Evolutionary conservation across 2,329 filamentous ascomycete genomes (phyloP), one percentile per base, ranked within the genome.

Genomic region (Sclerotinia spermophila): DNA sequence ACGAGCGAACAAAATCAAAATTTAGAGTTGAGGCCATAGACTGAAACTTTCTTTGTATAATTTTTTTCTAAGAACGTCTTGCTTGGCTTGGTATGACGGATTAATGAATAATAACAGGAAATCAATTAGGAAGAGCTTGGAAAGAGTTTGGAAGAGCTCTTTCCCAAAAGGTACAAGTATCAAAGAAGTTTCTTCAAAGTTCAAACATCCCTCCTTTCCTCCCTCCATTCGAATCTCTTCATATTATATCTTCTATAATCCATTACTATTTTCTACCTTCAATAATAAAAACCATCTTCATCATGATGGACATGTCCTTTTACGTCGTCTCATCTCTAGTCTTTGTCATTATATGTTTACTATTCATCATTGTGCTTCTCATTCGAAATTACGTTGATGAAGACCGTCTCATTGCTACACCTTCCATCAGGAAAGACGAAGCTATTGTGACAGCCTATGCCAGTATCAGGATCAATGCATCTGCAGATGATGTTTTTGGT

Each of bases 401-500:
- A 24, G 59, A 71, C 24, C 44, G 40, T n/a, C 27, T 73, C 44
- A 58, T 66, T 30, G 60, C 48, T 58, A 76, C 73, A 21, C 73
- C 73, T 15, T 61, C 15, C n/a, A 74, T 76, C 30, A 44, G 66
- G 1, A 59, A 55, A 33, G 59, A 67, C 24, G 71, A 72, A 21
- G 75, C 70, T 2, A 45, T 75, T 8, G 33, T 75, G 4, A 74
- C 72, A 24, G 64, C 72, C 17, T 71, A 69, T 62, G 73, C 70
- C 15, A 75, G 71, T 2, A 68, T 60, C n/a, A 73, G 56, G 40
- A 75, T 76, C 58, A 73, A 69, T 44, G 73, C 69, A 17, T 68
- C 69, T 45, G 71, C 66, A 19, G 74, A 76, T 44, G 73, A 76
- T 19, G 75, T 74, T 7, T 76, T 74, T 56, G 21, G 55, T 21